phyloP scores from a whole-genome alignment of 371 early-diverging fungal genomes.

The Syncephalastrum contaminatum region DNA sequence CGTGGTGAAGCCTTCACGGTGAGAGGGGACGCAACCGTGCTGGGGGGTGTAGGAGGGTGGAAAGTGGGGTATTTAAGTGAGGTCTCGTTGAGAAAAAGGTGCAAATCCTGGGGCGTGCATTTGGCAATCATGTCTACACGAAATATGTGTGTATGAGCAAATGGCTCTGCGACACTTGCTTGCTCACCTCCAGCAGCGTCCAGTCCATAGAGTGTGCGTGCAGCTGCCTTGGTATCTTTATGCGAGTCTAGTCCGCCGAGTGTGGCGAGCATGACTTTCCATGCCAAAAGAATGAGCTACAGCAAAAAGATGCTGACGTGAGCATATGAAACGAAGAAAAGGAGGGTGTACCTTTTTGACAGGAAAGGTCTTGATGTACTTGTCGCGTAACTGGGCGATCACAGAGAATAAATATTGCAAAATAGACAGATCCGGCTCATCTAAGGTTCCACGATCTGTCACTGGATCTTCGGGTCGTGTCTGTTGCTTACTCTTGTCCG shows the following conservation, averaged over 20 bases:
- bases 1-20: conserved; percentile 16
- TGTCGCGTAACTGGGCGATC: conserved; percentile 67
- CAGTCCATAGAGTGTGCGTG: conserved; percentile 48
- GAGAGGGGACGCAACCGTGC: conserved; percentile 6
- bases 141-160: not conserved
- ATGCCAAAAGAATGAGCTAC: conserved; percentile 65
- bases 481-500: conserved; percentile 40
- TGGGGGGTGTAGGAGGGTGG: conserved; percentile 29
- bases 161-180: not conserved
- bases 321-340: not conserved
- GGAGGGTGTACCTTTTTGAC: conserved; percentile 67
- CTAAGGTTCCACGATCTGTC: conserved; percentile 19
- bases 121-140: conserved; percentile 46
- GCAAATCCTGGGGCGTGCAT: conserved; percentile 67
- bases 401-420: conserved; percentile 64
- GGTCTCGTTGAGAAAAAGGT: conserved; percentile 52
- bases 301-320: not conserved
- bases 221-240: conserved; percentile 42
- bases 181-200: conserved; percentile 16
- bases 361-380: conserved; percentile 73
- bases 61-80: conserved; percentile 61
- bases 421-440: conserved; percentile 47
- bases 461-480: not conserved
- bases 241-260: conserved; percentile 58
- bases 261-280: conserved; percentile 66